phyloP scores from a whole-genome alignment of 257 asterid genomes.

The Craterostigma plantagineum region DNA sequence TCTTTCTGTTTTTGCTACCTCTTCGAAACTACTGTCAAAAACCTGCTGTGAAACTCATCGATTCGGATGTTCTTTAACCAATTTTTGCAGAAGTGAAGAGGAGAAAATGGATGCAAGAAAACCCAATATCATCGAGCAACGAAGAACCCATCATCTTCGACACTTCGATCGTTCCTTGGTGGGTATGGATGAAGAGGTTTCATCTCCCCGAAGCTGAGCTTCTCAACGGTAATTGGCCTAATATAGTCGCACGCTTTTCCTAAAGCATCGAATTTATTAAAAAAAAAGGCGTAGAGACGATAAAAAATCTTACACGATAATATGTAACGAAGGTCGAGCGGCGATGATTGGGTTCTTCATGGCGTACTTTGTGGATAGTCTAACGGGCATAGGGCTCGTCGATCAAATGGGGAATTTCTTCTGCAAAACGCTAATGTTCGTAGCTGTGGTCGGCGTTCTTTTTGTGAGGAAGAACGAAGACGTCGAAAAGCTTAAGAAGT shows the following conservation, averaged over 20 bases:
- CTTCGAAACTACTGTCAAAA: too few species aligned
- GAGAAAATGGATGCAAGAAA: constrained; percentile 73
- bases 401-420: constrained; percentile 91
- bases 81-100: constrained; percentile 66
- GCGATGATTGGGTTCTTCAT: constrained; percentile 95
- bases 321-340: constrained; percentile 59
- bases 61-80: too few species aligned
- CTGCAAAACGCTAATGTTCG: constrained; percentile 59
- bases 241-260: too few species aligned
- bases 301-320: too few species aligned
- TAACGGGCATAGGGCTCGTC: constrained; percentile 78
- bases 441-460: constrained; percentile 69
- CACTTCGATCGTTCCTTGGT: constrained; percentile 84
- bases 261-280: neutral
- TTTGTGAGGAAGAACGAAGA: constrained; percentile 79
- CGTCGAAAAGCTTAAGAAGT: constrained; percentile 47
- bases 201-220: constrained; percentile 98
- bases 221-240: constrained; percentile 53
- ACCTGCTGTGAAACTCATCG: too few species aligned
- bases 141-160: constrained; percentile 60
- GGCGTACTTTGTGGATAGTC: constrained; percentile 87
- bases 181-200: constrained; percentile 89
- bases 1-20: too few species aligned
- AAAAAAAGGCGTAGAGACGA: too few species aligned
- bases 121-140: constrained; percentile 66